phyloP scores from a whole-genome alignment of 768 basidiomycete species.

The Polyporus arcularius region DNA sequence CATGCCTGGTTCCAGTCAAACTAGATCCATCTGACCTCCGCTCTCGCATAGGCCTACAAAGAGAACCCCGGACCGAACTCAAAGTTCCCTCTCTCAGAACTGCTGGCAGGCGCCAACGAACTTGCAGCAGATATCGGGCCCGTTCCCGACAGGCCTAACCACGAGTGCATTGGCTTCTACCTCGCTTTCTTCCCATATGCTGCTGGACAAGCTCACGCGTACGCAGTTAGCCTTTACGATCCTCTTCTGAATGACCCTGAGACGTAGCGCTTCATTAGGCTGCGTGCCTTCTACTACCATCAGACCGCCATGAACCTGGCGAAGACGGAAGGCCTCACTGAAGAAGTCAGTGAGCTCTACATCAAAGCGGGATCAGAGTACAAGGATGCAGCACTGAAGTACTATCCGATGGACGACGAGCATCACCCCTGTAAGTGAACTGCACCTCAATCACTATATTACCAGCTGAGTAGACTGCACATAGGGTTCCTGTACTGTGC shows the following conservation, averaged over 20 bases:
- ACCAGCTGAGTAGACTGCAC: no score
- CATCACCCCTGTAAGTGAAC: not conserved
- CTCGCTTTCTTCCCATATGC: slow-evolving; percentile 8
- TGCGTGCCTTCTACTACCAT: slow-evolving; percentile 17
- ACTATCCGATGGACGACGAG: slow-evolving; percentile 20
- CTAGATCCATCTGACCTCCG: not conserved
- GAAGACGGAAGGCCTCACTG: not conserved
- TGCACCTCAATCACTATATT: not conserved
- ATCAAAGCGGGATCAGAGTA: slow-evolving; percentile 6
- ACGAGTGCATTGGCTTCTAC: not conserved
- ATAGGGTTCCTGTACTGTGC: slow-evolving; percentile 16
- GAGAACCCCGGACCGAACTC: not conserved
- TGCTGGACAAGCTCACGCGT: slow-evolving; percentile 5
- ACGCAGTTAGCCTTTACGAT: not conserved
- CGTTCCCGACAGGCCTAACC: not conserved
- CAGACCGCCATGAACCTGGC: slow-evolving; percentile 3
- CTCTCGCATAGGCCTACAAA: not conserved
- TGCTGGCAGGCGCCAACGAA: slow-evolving; percentile 5
- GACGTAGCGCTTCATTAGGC: not conserved
- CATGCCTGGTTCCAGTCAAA: no score
- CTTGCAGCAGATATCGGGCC: not conserved
- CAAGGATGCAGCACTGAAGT: slow-evolving; percentile 1
- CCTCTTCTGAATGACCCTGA: not conserved
- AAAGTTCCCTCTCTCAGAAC: not conserved
- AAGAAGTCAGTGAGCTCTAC: not conserved